Base-by-base conservation (phyloP, 352 stramenopile species). In the Globisporangium viniferum region DNA sequence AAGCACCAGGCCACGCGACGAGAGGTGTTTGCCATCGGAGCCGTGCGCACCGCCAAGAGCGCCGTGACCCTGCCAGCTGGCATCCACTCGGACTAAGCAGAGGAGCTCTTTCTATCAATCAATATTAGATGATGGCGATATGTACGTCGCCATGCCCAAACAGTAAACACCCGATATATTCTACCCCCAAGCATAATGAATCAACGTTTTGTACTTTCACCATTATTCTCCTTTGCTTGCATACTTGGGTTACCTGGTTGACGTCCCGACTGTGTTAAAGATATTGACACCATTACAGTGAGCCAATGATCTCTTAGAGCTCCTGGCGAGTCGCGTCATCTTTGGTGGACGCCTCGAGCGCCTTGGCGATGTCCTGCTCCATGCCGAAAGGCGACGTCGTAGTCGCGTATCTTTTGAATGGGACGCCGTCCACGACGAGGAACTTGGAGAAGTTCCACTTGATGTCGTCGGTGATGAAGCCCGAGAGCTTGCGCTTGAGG, bases 391-490 rank as follows among this genome's bases (percentile, higher is more conserved):
- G 84, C n/a, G 77, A 86, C 55, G 85, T 92, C 20, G 81, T 82
- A 5, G 84, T 82, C 22, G 72, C 84, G 65, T 93, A 93, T 18
- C 87, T 83, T 67, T 90, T 89, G 36, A 81, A 76, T 3, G 87
- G 87, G 46, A 82, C 73, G 24, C 90, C 86, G 59, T 94, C 77
- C 1, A 91, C 82, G 36, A 96, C 71, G 31, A 96, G 70, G 63
- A 95, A 95, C 75, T 96, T 96, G 69, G 85, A 87, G 44, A 96
- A 96, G 71, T 96, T 96, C 89, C 89, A 96, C 77, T 92, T 92
- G 72, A 96, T 89, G 65, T 89, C 77, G 70, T 88, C 80, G 8
- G 78, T 90, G 22, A 93, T 41, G 46, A 90, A 91, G 33, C 84
- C 84, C 9, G 78, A 60, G 27, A 92, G 72, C 66, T 79, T 72